Evolutionary conservation across 805 yeast genomes (phyloP).

Genomic region (Lipomyces yamanashiensis): DNA sequence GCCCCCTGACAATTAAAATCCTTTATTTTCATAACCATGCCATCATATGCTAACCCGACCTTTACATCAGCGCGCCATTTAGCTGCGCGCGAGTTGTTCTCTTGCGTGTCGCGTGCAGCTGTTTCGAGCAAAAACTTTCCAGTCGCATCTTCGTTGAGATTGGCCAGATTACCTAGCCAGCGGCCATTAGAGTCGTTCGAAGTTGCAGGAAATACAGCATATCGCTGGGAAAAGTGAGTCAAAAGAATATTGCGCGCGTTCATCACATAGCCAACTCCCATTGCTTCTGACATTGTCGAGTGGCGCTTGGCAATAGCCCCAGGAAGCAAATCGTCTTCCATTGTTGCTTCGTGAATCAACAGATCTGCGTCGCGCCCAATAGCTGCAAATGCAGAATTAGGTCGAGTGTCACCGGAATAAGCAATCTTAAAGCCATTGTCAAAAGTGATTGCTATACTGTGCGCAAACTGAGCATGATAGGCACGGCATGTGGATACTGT

Average conservation of each 20-base stretch:
- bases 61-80: slow-evolving; percentile 35
- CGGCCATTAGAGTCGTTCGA: slow-evolving; percentile 1
- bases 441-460: slow-evolving; percentile 64
- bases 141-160: neutral
- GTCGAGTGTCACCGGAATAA: slow-evolving; percentile 95
- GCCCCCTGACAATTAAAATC: slow-evolving; percentile 49
- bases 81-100: neutral
- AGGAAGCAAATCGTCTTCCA: slow-evolving; percentile 73
- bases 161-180: neutral
- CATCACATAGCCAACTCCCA: slow-evolving; percentile 72
- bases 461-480: slow-evolving; percentile 82
- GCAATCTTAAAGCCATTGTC: slow-evolving; percentile 63
- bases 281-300: slow-evolving; percentile 87
- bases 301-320: slow-evolving; percentile 86
- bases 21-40: slow-evolving; percentile 57
- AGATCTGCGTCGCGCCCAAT: slow-evolving; percentile 73
- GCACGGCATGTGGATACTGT: slow-evolving; percentile 71
- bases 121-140: slow-evolving; percentile 1
- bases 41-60: slow-evolving; percentile 61
- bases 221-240: slow-evolving; percentile 93
- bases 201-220: slow-evolving; percentile 51
- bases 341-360: slow-evolving; percentile 90
- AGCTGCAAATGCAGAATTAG: slow-evolving; percentile 64
- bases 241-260: slow-evolving; percentile 68
- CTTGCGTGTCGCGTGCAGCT: neutral